Base-by-base conservation (phyloP, 208 protist species). In the Leptomonas pyrrhocoris region DNA sequence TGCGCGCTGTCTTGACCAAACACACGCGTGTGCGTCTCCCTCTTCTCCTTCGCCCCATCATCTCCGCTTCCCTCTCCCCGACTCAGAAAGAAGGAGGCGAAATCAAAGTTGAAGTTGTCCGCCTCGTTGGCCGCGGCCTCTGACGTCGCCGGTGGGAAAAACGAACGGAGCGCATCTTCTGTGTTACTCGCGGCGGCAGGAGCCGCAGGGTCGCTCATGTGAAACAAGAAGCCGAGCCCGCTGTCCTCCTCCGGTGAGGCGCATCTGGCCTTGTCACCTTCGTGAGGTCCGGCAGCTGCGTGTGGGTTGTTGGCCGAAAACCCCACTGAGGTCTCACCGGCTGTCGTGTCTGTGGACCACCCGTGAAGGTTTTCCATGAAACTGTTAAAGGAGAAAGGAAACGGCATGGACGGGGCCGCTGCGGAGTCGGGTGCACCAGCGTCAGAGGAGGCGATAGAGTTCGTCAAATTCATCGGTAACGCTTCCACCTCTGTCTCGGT, bases 81-180 rank as follows among this genome's bases (percentile, higher is more conserved):
- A 27, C 50, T 53, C 0, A 69, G 16, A 59, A 76, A 76, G 16
- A 76, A 58, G 11, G 71, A 66, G n/a, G 71, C 61, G 18, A 76
- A 76, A 19, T 76, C 71, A 27, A 70, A 76, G 38, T 23, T 69
- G 42, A 65, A 30, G 58, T 5, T 19, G 2, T 53, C 58, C n/a
- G n/a, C 34, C 23, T 61, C 23, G 25, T 28, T 23, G 49, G 59
- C 42, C 34, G 50, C 30, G 15, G 45, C 38, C 43, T 59, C 31
- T 4, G 54, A 25, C 6, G 31, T 27, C 2, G 5, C n/a, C 1
- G 54, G 4, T 16, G 28, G 23, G 25, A 58, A 58, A 9, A 42
- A 58, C 18, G 31, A 23, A 30, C 6, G 3, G 31, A 7, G 56
- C 11, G n/a, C 30, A 34, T 6, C 56, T 1, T 61, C 40, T 28